These are phyloP conservation scores for Niveomyces coronatus DNA, from an alignment of 2,329 filamentous ascomycete genomes.

Conservation along the genomic window DNA sequence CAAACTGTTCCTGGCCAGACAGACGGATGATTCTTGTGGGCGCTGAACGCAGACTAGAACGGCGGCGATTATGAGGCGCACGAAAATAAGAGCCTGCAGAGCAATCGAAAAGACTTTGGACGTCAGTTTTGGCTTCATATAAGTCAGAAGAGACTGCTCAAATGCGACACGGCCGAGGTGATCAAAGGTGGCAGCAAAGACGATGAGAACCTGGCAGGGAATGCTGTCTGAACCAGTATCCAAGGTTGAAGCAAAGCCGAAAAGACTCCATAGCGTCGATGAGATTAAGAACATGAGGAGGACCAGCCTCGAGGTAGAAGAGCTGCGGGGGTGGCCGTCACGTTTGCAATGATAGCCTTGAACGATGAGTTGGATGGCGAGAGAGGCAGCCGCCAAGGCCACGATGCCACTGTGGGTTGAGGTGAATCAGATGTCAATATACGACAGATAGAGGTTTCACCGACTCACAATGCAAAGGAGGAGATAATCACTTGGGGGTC, in stretches of 20 bases:
- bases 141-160: conserved; percentile 45
- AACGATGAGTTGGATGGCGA: conserved; percentile 35
- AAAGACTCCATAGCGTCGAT: conserved; percentile 42
- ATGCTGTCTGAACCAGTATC: conserved; percentile 20
- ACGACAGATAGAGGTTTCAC: not conserved
- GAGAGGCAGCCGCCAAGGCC: conserved; percentile 39
- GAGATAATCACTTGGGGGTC: no score
- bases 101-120: conserved; percentile 28
- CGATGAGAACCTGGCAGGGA: conserved; percentile 41
- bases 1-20: conserved; percentile 36
- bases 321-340: conserved; percentile 40
- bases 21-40: conserved; percentile 40
- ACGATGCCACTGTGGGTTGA: conserved; percentile 36
- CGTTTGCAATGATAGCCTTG: conserved; percentile 26
- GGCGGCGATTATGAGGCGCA: conserved; percentile 41
- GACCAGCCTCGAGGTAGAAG: conserved; percentile 56
- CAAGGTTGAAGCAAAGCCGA: conserved; percentile 40
- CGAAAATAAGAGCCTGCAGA: conserved; percentile 35
- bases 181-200: conserved; percentile 45
- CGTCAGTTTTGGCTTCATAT: conserved; percentile 29
- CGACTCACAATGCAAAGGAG: no score
- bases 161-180: conserved; percentile 43
- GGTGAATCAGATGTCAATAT: not conserved
- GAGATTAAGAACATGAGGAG: conserved; percentile 44
- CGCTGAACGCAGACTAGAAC: conserved; percentile 45